These are phyloP conservation scores for Mycena filopes DNA, from an alignment of 768 basidiomycete genomes.

Conservation along the genomic window DNA sequence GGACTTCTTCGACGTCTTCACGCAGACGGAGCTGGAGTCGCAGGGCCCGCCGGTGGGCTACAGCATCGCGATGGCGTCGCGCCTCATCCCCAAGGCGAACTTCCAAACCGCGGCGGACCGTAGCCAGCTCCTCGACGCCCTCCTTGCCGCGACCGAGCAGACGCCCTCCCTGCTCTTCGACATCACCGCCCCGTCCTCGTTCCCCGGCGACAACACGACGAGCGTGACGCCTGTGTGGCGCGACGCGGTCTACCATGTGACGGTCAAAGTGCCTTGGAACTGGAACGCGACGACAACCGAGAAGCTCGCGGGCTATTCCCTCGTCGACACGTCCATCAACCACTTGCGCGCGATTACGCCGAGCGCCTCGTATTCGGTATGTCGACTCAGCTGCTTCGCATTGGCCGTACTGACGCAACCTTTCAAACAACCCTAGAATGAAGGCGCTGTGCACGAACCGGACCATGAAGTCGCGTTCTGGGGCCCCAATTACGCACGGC, in stretches of 20 bases:
- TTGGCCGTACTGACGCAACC: background rate
- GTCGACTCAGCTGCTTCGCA: too few relatives aligned
- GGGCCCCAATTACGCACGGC: slow-evolving; percentile 35
- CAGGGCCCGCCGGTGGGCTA: slow-evolving; percentile 23
- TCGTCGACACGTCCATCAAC: slow-evolving; percentile 33
- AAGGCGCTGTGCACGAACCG: slow-evolving; percentile 41
- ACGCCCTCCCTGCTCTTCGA: slow-evolving; percentile 30
- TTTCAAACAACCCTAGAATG: slow-evolving; percentile 37
- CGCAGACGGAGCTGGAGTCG: slow-evolving; percentile 36
- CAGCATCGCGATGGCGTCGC: slow-evolving; percentile 37
- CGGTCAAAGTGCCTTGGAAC: slow-evolving; percentile 36
- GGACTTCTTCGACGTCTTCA: slow-evolving; percentile 38
- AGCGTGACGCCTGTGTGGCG: slow-evolving; percentile 40
- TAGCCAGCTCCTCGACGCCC: slow-evolving; percentile 29
- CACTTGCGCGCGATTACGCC: slow-evolving; percentile 36
- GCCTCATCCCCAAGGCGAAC: slow-evolving; percentile 35
- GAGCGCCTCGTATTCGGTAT: slow-evolving; percentile 38
- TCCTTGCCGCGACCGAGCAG: slow-evolving; percentile 22
- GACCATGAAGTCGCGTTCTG: slow-evolving; percentile 40
- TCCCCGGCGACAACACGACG: slow-evolving; percentile 34
- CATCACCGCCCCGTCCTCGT: slow-evolving; percentile 31
- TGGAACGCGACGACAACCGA: slow-evolving; percentile 38
- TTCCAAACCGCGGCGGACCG: slow-evolving; percentile 32
- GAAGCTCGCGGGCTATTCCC: slow-evolving; percentile 29
- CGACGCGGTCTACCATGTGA: slow-evolving; percentile 39